These are phyloP conservation scores for Irpex rosettiformis DNA, from an alignment of 1,284 basidiomycete species.

Conservation along the genomic window DNA sequence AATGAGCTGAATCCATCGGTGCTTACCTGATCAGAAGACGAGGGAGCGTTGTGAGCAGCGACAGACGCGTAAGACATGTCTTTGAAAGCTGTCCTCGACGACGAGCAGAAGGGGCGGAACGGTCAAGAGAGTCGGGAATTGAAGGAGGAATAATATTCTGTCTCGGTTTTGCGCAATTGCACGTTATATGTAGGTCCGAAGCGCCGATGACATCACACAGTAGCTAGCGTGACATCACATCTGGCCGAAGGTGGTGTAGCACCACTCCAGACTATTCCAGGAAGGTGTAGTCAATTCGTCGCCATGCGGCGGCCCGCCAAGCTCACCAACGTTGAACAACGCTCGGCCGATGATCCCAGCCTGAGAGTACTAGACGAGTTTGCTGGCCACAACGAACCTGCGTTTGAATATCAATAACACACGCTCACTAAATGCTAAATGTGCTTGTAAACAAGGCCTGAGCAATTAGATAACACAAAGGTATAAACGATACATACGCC, in stretches of 20 bases:
- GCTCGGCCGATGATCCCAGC: no score
- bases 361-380: no score
- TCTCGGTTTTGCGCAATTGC: background rate
- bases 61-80: slow-evolving; percentile 68
- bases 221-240: background rate
- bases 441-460: no score
- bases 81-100: background rate
- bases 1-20: no score
- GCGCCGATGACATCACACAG: background rate
- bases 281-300: background rate
- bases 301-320: background rate
- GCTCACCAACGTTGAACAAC: no score
- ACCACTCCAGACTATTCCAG: background rate
- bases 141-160: background rate
- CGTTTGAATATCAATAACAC: no score
- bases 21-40: slow-evolving; percentile 41
- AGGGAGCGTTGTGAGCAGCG: slow-evolving; percentile 53
- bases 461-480: background rate
- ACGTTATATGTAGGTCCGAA: background rate
- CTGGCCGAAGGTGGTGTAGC: background rate
- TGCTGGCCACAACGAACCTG: no score
- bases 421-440: no score
- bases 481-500: no score
- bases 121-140: background rate
- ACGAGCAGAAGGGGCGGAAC: background rate